Percentiles rank a stretch among this genome's conserved stretches.
These are phyloP conservation scores for Clonostachys rhizophaga DNA, from an alignment of 2,329 filamentous ascomycete genomes.

Conservation along the genomic window DNA sequence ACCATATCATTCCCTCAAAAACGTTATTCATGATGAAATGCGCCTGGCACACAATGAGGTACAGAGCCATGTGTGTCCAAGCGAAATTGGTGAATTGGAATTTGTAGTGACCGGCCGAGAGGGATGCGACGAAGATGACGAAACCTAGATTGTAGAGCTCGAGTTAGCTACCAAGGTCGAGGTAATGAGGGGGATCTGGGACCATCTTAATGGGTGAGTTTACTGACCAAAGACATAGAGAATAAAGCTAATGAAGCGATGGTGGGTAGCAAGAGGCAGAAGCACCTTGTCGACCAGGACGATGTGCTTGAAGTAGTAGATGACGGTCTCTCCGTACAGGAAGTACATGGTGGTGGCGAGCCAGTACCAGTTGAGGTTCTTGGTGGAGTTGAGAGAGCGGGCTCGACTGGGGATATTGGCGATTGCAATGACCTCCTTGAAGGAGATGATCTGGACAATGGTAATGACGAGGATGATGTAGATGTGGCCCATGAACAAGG, in stretches of 20 bases:
- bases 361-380: constrained; percentile 98
- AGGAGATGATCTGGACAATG: constrained; percentile 90
- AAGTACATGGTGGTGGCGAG: constrained; percentile 99
- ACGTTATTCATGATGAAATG: constrained; percentile 99
- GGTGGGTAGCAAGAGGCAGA: constrained; percentile 90
- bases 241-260: constrained; percentile 97
- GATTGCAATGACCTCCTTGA: constrained; percentile 99
- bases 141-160: constrained; percentile 59
- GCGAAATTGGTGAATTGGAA: constrained; percentile 99
- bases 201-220: background rate
- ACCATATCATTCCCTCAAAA: constrained; percentile 99
- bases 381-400: constrained; percentile 86
- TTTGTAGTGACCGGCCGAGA: constrained; percentile 93
- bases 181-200: background rate
- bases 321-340: constrained; percentile 95
- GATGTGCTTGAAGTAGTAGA: constrained; percentile 99
- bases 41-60: constrained; percentile 94
- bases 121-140: constrained; percentile 93
- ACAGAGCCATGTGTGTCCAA: constrained; percentile 99
- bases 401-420: constrained; percentile 90
- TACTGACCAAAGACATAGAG: constrained; percentile 90
- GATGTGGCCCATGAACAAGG: constrained; percentile 94
- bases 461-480: constrained; percentile 95
- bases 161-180: constrained; percentile 7
- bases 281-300: constrained; percentile 91